Evolutionary conservation across 2,329 filamentous ascomycete species (phyloP).

Genomic region (Fusarium secorum): DNA sequence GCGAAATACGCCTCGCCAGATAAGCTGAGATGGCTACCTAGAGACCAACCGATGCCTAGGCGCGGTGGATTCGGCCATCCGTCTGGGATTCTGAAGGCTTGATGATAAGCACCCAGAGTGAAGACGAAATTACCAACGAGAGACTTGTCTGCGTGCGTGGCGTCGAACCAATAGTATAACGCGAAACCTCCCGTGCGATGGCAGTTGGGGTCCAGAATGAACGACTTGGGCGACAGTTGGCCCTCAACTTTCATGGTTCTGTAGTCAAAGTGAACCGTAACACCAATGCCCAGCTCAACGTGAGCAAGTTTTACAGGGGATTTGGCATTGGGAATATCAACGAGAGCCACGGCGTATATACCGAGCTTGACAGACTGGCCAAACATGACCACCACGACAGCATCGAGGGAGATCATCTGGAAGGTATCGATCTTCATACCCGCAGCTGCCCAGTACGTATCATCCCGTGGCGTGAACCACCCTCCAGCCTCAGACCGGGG

Average conservation of each 20-base stretch:
- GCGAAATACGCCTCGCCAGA: constrained; percentile 50
- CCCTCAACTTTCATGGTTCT: constrained; percentile 45
- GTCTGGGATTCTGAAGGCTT: constrained; percentile 34
- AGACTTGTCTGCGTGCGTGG: background rate
- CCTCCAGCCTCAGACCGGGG: background rate
- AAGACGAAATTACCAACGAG: constrained; percentile 49
- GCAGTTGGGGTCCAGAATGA: constrained; percentile 45
- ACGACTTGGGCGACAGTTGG: constrained; percentile 47
- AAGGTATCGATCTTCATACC: constrained; percentile 1
- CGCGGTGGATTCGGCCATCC: constrained; percentile 46
- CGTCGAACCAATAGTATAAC: constrained; percentile 31
- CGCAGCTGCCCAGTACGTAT: constrained; percentile 1
- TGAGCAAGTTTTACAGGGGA: constrained; percentile 5
- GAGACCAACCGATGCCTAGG: constrained; percentile 43
- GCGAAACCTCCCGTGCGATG: constrained; percentile 50
- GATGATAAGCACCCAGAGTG: constrained; percentile 51
- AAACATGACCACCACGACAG: background rate
- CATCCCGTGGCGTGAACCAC: background rate
- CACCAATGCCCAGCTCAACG: constrained; percentile 43
- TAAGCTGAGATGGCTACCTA: constrained; percentile 38
- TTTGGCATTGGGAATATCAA: background rate
- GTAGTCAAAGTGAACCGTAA: constrained; percentile 39
- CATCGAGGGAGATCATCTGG: background rate
- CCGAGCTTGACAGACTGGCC: background rate
- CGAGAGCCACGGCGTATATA: background rate